Evolutionary conservation across 31 red algal species (phyloP).

Genomic region (Porphyra umbilicalis): DNA sequence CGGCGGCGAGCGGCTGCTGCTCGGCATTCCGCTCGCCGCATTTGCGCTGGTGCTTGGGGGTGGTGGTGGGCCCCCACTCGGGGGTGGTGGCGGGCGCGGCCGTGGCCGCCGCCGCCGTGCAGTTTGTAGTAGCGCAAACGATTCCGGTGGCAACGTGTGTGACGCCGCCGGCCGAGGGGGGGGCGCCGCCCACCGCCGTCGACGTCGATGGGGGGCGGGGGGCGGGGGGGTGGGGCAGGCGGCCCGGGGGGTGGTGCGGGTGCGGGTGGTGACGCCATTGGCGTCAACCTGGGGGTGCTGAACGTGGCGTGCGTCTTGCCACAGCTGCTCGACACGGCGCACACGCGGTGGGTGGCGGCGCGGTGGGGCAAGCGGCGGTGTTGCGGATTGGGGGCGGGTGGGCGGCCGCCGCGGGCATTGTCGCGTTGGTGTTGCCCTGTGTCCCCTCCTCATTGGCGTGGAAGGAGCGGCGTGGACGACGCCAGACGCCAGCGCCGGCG

Average conservation of each 20-base stretch:
- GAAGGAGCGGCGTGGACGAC: too few species aligned
- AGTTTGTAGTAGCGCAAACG: constrained; percentile 61
- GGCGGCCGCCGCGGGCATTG: constrained; percentile 38
- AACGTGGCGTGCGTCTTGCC: constrained; percentile 50
- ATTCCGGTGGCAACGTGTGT: constrained; percentile 60
- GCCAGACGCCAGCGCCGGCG: too few species aligned
- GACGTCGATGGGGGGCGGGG: background rate
- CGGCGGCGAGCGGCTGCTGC: too few species aligned
- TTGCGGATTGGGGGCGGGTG: constrained; percentile 31
- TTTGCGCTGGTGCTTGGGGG: constrained; percentile 30
- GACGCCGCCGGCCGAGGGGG: constrained; percentile 29
- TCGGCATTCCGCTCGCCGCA: constrained; percentile 25
- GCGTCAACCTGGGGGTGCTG: constrained; percentile 38
- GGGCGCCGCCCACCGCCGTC: constrained; percentile 28
- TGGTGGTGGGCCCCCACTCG: constrained; percentile 37
- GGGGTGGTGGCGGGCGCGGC: constrained; percentile 30
- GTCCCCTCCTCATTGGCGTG: too few species aligned
- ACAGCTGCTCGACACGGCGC: constrained; percentile 55
- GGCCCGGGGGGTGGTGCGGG: background rate
- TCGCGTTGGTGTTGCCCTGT: constrained; percentile 34
- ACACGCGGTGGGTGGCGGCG: constrained; percentile 48
- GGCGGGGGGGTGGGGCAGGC: constrained; percentile 1
- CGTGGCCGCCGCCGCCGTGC: constrained; percentile 40
- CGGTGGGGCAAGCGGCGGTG: constrained; percentile 29
- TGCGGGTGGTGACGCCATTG: background rate